A percentile compares a stretch with the other conserved stretches of the same genome.
Conservation (phyloP, 1,284 basidiomycete genomes). For the Ceratobasidium sp. region DNA sequence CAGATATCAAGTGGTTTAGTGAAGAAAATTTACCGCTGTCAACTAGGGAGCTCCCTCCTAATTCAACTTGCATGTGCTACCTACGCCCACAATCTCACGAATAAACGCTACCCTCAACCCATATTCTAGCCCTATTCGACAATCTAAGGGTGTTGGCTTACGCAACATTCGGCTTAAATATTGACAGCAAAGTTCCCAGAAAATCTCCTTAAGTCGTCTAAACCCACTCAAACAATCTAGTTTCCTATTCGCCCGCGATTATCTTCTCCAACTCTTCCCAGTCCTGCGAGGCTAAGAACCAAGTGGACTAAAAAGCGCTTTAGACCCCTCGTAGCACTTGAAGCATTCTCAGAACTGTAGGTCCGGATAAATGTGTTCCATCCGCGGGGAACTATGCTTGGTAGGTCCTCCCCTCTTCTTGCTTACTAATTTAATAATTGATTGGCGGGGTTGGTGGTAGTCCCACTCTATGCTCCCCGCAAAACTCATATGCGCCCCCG, state of each 20-base stretch:
- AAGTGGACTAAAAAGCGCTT: conserved; percentile 95
- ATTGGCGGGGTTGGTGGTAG: conserved; percentile 52
- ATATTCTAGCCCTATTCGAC: conserved; percentile 83
- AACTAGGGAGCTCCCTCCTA: conserved; percentile 69
- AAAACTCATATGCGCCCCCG: no score
- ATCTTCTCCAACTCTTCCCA: conserved; percentile 96
- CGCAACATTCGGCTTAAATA: conserved; percentile 82
- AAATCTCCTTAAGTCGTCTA: conserved; percentile 86
- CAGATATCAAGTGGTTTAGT: conserved; percentile 90
- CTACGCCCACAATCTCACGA: neutral
- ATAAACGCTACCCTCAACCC: conserved; percentile 79
- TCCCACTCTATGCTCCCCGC: no score
- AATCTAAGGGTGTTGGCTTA: conserved; percentile 90
- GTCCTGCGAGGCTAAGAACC: conserved; percentile 77
- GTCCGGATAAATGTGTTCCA: conserved; percentile 96
- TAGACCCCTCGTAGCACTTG: conserved; percentile 74
- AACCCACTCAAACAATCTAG: conserved; percentile 88
- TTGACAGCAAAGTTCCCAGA: conserved; percentile 93
- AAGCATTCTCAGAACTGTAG: conserved; percentile 85
- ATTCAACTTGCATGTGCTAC: neutral
- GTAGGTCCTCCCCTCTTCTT: conserved; percentile 58
- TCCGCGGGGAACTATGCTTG: conserved; percentile 94
- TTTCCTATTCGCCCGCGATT: conserved; percentile 93
- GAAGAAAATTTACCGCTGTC: conserved; percentile 85
- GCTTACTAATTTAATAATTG: neutral